Conservation (phyloP, 2,329 filamentous ascomycete species). For the Sphaceloma murrayae region DNA sequence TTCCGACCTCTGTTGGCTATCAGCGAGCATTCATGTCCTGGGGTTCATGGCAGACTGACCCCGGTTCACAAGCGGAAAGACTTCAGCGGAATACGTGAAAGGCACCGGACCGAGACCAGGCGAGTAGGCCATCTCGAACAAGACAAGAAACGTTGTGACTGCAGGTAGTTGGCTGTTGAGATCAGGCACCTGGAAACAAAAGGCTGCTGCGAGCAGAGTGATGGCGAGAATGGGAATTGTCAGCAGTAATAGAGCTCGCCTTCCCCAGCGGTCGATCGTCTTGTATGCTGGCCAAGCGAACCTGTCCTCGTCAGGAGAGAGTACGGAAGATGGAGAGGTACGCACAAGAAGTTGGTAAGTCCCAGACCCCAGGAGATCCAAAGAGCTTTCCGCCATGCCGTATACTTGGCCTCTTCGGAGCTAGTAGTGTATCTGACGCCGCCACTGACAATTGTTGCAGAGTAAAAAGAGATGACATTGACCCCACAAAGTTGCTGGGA, state of each 20-base stretch:
- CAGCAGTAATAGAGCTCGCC: constrained; percentile 39
- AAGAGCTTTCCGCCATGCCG: constrained; percentile 19
- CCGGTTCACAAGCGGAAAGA: constrained; percentile 60
- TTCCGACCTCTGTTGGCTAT: constrained; percentile 47
- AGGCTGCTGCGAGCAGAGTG: constrained; percentile 38
- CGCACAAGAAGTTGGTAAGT: constrained; percentile 22
- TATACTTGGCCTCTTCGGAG: constrained; percentile 15
- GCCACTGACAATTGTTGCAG: constrained; percentile 23
- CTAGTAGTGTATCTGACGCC: constrained; percentile 11
- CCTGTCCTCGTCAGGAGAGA: constrained; percentile 22
- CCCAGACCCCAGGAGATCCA: constrained; percentile 27
- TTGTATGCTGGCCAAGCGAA: constrained; percentile 51
- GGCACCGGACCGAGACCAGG: constrained; percentile 46
- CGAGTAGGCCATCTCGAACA: constrained; percentile 36
- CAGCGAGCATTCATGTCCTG: neutral
- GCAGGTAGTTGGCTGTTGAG: constrained; percentile 38
- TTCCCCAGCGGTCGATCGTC: constrained; percentile 50
- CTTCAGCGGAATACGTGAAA: constrained; percentile 59
- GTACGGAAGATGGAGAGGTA: neutral
- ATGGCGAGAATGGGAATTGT: constrained; percentile 42
- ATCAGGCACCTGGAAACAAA: constrained; percentile 43
- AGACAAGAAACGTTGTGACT: constrained; percentile 48
- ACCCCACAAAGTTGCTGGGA: constrained; percentile 16
- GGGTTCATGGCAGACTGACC: constrained; percentile 9
- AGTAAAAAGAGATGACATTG: constrained; percentile 25